phyloP scores from a whole-genome alignment of 2,329 filamentous ascomycete species.

The Aaosphaeria arxii region DNA sequence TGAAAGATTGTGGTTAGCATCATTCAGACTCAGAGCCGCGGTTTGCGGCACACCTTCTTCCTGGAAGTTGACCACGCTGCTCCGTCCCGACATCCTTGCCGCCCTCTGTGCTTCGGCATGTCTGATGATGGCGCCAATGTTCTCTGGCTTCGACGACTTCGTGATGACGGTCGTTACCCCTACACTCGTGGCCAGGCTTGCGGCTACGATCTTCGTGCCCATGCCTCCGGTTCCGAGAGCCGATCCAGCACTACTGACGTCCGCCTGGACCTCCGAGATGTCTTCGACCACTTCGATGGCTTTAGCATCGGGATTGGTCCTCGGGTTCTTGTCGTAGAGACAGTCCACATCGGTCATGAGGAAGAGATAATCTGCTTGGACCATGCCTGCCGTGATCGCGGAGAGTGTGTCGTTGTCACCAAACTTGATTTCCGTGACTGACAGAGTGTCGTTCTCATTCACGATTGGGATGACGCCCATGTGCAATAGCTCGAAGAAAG shows the following conservation, averaged over 20 bases:
- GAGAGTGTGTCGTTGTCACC: slow-evolving; percentile 98
- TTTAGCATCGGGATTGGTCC: slow-evolving; percentile 77
- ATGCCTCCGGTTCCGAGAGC: slow-evolving; percentile 91
- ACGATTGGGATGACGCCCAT: slow-evolving; percentile 98
- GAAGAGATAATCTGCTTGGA: slow-evolving; percentile 93
- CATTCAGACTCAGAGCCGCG: slow-evolving; percentile 17
- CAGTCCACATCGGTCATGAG: slow-evolving; percentile 99
- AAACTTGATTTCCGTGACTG: slow-evolving; percentile 98
- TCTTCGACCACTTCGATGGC: slow-evolving; percentile 92
- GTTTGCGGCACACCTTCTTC: slow-evolving; percentile 21
- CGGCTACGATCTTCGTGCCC: slow-evolving; percentile 95
- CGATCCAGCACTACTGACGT: slow-evolving; percentile 88
- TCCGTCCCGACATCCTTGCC: slow-evolving; percentile 24
- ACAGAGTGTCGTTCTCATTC: slow-evolving; percentile 96
- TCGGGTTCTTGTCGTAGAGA: slow-evolving; percentile 92
- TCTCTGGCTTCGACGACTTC: slow-evolving; percentile 86
- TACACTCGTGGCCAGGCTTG: slow-evolving; percentile 85
- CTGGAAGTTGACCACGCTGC: slow-evolving; percentile 26
- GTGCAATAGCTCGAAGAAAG: slow-evolving; percentile 81
- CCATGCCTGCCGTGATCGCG: slow-evolving; percentile 95
- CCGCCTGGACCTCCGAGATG: slow-evolving; percentile 76
- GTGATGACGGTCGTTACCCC: slow-evolving; percentile 97
- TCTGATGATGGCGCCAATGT: slow-evolving; percentile 81
- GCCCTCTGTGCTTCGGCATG: slow-evolving; percentile 67
- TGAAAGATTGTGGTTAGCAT: slow-evolving; percentile 17